These are phyloP conservation scores for Termitomyces eurrhizus DNA, from an alignment of 768 basidiomycete genomes.

Conservation along the genomic window DNA sequence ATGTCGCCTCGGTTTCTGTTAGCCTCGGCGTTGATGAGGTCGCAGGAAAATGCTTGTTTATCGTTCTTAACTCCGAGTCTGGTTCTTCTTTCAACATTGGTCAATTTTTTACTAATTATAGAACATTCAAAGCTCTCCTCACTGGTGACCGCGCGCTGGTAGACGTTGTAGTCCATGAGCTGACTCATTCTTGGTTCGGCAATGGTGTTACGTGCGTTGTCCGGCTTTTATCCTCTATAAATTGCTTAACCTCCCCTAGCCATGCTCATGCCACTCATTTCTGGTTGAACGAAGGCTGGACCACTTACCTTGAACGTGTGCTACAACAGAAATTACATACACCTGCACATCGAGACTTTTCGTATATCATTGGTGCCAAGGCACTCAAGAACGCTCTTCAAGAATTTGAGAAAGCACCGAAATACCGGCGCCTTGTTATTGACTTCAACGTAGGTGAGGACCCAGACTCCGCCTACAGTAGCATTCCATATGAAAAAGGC, in stretches of 20 bases:
- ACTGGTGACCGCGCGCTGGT: conserved; percentile 85
- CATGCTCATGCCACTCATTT: conserved; percentile 76
- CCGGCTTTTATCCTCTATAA: background rate
- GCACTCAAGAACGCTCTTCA: conserved; percentile 68
- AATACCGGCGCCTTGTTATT: conserved; percentile 79
- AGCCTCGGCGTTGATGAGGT: conserved; percentile 6
- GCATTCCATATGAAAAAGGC: conserved; percentile 86
- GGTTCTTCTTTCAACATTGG: conserved; percentile 13
- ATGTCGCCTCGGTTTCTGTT: background rate
- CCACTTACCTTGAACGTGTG: conserved; percentile 87
- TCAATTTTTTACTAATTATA: background rate
- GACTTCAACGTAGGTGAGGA: conserved; percentile 71
- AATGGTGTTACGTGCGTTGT: conserved; percentile 70
- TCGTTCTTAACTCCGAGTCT: conserved; percentile 86
- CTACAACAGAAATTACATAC: conserved; percentile 67
- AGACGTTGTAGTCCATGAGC: conserved; percentile 86
- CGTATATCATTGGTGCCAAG: conserved; percentile 73
- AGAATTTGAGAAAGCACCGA: conserved; percentile 53
- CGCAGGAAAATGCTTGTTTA: conserved; percentile 83
- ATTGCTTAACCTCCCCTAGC: conserved; percentile 24
- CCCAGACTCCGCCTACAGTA: conserved; percentile 72
- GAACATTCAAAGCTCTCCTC: conserved; percentile 53
- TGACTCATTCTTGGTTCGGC: conserved; percentile 90
- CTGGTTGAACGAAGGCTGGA: conserved; percentile 94
- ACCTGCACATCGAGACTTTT: conserved; percentile 74